Conservation (phyloP, 495 filamentous ascomycete species). For the Parathielavia hyrcaniae region DNA sequence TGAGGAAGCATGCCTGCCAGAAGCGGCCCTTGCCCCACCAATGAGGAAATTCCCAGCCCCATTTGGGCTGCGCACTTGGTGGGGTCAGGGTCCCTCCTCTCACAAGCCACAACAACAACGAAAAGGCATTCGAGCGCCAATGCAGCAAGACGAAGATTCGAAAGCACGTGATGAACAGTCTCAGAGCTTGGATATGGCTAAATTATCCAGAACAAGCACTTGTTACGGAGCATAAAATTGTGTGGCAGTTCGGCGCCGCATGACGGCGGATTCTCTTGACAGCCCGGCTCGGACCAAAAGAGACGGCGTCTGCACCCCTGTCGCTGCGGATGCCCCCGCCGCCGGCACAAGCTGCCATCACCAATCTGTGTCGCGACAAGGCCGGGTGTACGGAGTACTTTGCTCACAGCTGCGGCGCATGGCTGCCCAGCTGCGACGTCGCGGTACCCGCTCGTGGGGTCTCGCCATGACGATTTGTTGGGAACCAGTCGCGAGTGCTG, state of each 20-base stretch:
- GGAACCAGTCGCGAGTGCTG: conserved; percentile 15
- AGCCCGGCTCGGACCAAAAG: neutral
- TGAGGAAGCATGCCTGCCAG: conserved; percentile 16
- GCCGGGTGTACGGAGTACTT: neutral
- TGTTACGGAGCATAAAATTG: neutral
- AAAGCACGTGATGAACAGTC: no score
- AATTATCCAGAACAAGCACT: no score
- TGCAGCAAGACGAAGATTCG: no score
- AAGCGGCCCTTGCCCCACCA: neutral
- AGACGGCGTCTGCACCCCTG: neutral
- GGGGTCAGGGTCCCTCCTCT: conserved; percentile 4
- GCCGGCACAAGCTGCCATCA: neutral
- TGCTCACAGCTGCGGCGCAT: conserved; percentile 27
- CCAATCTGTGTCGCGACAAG: neutral
- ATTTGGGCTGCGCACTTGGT: conserved; percentile 9
- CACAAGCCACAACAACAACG: neutral
- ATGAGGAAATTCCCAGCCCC: neutral
- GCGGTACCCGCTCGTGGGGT: conserved; percentile 18
- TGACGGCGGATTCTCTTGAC: neutral
- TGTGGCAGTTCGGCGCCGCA: neutral
- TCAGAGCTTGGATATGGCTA: no score
- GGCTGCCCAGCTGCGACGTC: conserved; percentile 32
- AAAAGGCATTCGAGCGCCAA: no score
- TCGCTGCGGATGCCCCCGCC: neutral
- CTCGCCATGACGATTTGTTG: conserved; percentile 17